These are phyloP conservation scores for Exophiala oligosperma DNA, from an alignment of 2,329 filamentous ascomycete species.

Conservation along the genomic window DNA sequence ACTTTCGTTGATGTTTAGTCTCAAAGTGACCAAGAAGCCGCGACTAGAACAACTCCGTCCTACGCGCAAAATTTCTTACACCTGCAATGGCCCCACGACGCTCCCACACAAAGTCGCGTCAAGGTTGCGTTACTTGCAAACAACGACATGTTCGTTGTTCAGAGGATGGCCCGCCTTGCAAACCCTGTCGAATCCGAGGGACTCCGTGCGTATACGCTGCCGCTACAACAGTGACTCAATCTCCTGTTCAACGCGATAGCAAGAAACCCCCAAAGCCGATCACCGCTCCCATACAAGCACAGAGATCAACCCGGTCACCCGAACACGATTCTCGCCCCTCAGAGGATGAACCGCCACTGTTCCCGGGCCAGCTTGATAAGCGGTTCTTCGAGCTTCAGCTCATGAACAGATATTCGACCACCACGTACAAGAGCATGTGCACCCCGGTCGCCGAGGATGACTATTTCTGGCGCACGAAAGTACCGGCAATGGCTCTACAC, in stretches of 20 bases:
- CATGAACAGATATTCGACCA: slow-evolving; percentile 27
- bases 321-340: background rate
- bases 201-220: slow-evolving; percentile 12
- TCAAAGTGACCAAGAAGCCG: background rate
- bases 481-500: slow-evolving; percentile 17
- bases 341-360: background rate
- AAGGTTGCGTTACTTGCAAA: slow-evolving; percentile 17
- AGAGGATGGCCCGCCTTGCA: slow-evolving; percentile 14
- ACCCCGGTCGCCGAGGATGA: slow-evolving; percentile 18
- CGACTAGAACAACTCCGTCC: background rate
- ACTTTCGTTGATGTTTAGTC: too few species aligned
- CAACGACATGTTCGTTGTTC: slow-evolving; percentile 15
- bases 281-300: background rate
- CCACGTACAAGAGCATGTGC: slow-evolving; percentile 22
- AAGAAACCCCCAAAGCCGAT: too few species aligned
- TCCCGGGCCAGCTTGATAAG: background rate
- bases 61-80: background rate
- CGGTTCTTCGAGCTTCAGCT: slow-evolving; percentile 27
- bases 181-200: slow-evolving; percentile 8
- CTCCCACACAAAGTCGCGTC: slow-evolving; percentile 16
- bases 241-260: background rate
- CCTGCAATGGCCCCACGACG: slow-evolving; percentile 11
- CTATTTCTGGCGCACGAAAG: slow-evolving; percentile 15
- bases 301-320: background rate
- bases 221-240: background rate